Base-by-base conservation (phyloP, 805 yeast species). In the Teunomyces funiuensis region DNA sequence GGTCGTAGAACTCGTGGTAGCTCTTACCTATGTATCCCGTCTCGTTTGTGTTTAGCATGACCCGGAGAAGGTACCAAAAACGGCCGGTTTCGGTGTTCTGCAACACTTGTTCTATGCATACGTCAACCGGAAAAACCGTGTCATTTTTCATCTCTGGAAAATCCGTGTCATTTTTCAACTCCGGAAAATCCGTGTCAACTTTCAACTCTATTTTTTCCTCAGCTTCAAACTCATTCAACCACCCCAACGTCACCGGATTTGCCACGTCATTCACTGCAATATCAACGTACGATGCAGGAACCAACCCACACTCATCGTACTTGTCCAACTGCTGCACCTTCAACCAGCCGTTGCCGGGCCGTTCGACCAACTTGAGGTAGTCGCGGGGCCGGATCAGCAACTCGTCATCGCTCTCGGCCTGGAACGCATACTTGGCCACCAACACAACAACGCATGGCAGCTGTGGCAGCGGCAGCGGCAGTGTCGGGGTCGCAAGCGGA, bases 281-380 rank as follows among this genome's bases (percentile, higher is more conserved):
- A 13, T 60, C 65, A 13, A 67, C 64, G 44, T 65, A 68, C 34
- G 63, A 57, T 3, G 73, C 71, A 5, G 74, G 74, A 23, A 69
- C 60, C 4, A 62, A 48, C 0, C 74, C 74, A 7, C 23, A 41
- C 10, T 42, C 34, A 23, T 45, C 49, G 17, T 41, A 44, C 10
- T 54, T 46, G 30, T 57, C 60, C 18, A 68, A 44, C 14, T 47
- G 43, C 42, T 60, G 60, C 3, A 69, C 73, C 28, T 52, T 43
- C 18, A 69, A 41, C 74, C 73, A 68, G 17, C 74, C 74, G 45
- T 66, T 65, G 2, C 71, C 73, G 2, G 62, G 64, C 20, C 67
- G 52, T 16, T 63, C 61, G 4, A 68, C 25, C 10, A 68, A 47
- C 41, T 60, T 60, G 26, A 67, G 50, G 45, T 58, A 61, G 10